These are phyloP conservation scores for Papiliotrema terrestris DNA, from an alignment of 1,284 basidiomycete genomes.

Conservation along the genomic window DNA sequence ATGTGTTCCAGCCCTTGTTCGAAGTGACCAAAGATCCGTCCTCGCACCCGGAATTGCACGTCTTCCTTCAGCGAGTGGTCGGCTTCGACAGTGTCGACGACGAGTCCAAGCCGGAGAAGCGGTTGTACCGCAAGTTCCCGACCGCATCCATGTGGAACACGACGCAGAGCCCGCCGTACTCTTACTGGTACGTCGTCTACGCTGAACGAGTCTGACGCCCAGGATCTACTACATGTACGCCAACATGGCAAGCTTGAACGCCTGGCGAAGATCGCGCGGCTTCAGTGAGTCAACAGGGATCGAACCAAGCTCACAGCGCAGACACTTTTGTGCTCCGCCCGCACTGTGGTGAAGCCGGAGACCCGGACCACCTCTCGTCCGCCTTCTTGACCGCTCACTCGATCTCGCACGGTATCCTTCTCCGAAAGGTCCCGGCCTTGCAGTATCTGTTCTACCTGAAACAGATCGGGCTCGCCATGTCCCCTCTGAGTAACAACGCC, in stretches of 20 bases:
- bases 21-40: constrained; percentile 91
- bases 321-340: constrained; percentile 96
- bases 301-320: constrained; percentile 38
- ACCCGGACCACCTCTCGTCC: constrained; percentile 94
- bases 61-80: constrained; percentile 91
- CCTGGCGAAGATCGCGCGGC: constrained; percentile 80
- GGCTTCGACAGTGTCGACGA: constrained; percentile 98
- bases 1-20: constrained; percentile 90
- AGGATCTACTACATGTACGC: constrained; percentile 98
- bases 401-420: constrained; percentile 95
- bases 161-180: constrained; percentile 85
- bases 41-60: constrained; percentile 88
- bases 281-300: constrained; percentile 68
- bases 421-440: constrained; percentile 91
- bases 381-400: constrained; percentile 96
- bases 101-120: constrained; percentile 88
- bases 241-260: constrained; percentile 91
- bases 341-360: constrained; percentile 96
- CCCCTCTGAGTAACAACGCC: constrained; percentile 95
- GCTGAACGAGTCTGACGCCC: constrained; percentile 3
- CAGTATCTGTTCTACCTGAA: constrained; percentile 91
- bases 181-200: constrained; percentile 69
- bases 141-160: constrained; percentile 89
- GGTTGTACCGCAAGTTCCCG: constrained; percentile 94
- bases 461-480: constrained; percentile 98